Base-by-base conservation (phyloP, 257 asterid species). In the Solanum corneliomulleri region DNA sequence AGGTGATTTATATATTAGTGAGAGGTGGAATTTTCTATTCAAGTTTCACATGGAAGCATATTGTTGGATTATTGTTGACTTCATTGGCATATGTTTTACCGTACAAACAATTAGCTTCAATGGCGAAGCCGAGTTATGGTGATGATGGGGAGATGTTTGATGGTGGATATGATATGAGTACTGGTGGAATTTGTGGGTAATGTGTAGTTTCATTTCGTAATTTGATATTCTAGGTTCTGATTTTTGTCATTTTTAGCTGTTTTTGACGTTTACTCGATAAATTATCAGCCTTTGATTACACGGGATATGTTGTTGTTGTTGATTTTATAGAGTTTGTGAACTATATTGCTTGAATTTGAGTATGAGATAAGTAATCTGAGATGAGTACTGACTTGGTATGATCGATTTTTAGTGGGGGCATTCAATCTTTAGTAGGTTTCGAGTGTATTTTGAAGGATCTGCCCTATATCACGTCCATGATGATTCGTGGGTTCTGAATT, bases 81-180 rank as follows among this genome's bases (percentile, higher is more conserved):
- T 92, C 98, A 39, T 82, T 93, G 37, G 98, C 98, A 52, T 97
- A 97, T 90, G 76, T 78, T 56, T 87, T 97, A 52, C 99, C 99
- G 20, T 96, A 95, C 90, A 93, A 94, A 91, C 98, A 97, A 89
- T 96, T 97, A 16, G 92, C 90, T 23, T 90, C 95, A 76, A 94
- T 97, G 99, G 94, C 99, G 13, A 92, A 87, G 84, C 98, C 99
- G 58, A 52, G 91, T 81, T 97, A 93, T 83, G 88, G 93, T 13
- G 93, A 90, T 14, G 89, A 82, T 14, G 99, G 99, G 6, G 98
- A 97, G 83, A 94, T 97, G 69, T 90, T 97, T 11, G 99, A 95
- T 87, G 99, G 99, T 21, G 99, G 99, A 4, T 97, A 94, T 83
- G 99, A 97, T 87, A 95, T 97, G 99, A 93, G 93, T 56, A 95